Evolutionary conservation across 2,329 filamentous ascomycete genomes (phyloP), one percentile per base, ranked within the genome.

Genomic region (Herpotrichia juniperi): DNA sequence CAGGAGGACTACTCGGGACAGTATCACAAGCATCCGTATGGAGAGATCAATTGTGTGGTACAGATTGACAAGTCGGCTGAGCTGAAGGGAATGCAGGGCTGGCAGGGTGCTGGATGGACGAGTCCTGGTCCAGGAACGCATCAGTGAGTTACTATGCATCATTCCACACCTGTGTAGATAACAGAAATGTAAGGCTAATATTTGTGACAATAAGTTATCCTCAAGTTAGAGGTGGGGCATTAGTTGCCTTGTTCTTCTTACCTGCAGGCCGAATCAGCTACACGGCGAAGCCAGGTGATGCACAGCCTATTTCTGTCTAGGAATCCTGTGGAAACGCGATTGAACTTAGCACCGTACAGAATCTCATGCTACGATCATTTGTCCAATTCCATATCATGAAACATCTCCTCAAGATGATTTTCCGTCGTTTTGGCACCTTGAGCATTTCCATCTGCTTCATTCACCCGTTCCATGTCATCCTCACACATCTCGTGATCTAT

Each of bases 61-160:
- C 79, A 79, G 59, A 69, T 84, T 11, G 80, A 82, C 51, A 54
- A 74, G 4, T 68, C 58, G 3, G 79, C 81, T 1, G 77, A 84
- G 68, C 60, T 85, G 44, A 81, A 76, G 67, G 82, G 82, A 5
- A 80, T 84, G 81, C 74, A 77, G 47, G 81, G 81, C 1, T 84
- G 82, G 82, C 78, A 80, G 60, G 80, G 79, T 0, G 78, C 78
- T 0, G 82, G 82, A 0, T 85, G 82, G 81, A 84, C 82, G 19
- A 76, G 74, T 39, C 79, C 80, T 0, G 81, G 78, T 0, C 76
- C 81, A 0, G 82, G 82, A 0, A 83, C 82, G 24, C 82, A 84
- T 66, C 82, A 84, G 63, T 67, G 34, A 57, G 63, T 58, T 32
- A 14, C n/a, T 42, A 51, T 21, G 49, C 30, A 4, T 43, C 42